Base-by-base conservation (phyloP, 768 basidiomycete species). In the Cystofilobasidium capitatum region DNA sequence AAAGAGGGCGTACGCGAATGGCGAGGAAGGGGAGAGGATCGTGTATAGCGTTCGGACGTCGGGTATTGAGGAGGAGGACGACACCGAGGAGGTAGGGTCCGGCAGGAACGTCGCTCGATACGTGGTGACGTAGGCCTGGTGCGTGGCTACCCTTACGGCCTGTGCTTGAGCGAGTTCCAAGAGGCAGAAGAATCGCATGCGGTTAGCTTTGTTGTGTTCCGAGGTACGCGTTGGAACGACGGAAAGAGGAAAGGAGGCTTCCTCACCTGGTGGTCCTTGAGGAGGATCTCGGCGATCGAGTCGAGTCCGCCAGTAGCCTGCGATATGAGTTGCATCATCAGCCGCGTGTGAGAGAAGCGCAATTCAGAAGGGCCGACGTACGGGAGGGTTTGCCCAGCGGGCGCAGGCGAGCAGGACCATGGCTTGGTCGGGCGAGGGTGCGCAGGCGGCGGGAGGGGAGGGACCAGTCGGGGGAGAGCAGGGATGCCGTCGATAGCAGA, bases 181-280 rank as follows among this genome's bases (percentile, higher is more conserved):
- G n/a, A n/a, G n/a, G n/a, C n/a, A n/a, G n/a, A n/a, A n/a, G n/a
- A n/a, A n/a, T n/a, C n/a, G n/a, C n/a, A n/a, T n/a, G 26, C n/a
- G 24, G 5, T 29, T 16, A 45, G 44, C 44, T 20, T 16, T 20
- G 44, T 6, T 16, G 8, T 20, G 44, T 10, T 9, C 10, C 24
- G 9, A 20, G 20, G 6, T 26, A 12, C n/a, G 49, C 24, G 49
- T 29, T 51, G 26, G 24, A 24, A 47, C 6, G 45, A 6, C 20
- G 12, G 6, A 24, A 10, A 22, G 49, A 51, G 49, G 22, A 26
- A 24, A 2, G 24, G 47, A 22, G 2, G 5, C 10, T 5, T 26
- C 7, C 51, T 26, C 51, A 55, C 51, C 51, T 55, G 51, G 31
- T 33, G 29, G 16, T 55, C 29, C 51, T 55, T 55, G 51, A 55